Evolutionary conservation across 1,284 basidiomycete genomes (phyloP).

Genomic region (Porphyrellus sp.): DNA sequence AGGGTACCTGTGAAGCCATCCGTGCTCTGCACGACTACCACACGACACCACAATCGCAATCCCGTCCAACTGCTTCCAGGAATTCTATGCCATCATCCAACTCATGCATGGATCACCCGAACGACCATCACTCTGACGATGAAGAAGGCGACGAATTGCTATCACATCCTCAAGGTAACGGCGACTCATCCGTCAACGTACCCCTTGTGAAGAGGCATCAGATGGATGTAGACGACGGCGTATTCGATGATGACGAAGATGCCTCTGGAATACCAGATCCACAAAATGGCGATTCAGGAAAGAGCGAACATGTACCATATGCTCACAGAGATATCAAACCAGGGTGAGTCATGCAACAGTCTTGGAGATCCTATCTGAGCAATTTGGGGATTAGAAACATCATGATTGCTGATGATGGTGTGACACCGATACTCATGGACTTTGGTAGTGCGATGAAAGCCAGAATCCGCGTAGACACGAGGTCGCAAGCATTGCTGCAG

Average conservation of each 20-base stretch:
- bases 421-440: constrained; percentile 92
- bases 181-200: constrained; percentile 39
- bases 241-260: constrained; percentile 79
- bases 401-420: constrained; percentile 91
- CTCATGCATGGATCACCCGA: constrained; percentile 17
- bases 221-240: constrained; percentile 51
- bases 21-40: constrained; percentile 90
- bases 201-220: constrained; percentile 53
- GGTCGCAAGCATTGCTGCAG: constrained; percentile 83
- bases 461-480: constrained; percentile 71
- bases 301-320: constrained; percentile 75
- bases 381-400: constrained; percentile 64
- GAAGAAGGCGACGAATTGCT: constrained; percentile 55
- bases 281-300: constrained; percentile 37
- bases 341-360: constrained; percentile 53
- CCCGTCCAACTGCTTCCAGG: constrained; percentile 24
- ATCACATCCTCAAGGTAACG: constrained; percentile 69
- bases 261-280: constrained; percentile 37
- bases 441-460: constrained; percentile 89
- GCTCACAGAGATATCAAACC: constrained; percentile 98
- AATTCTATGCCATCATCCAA: constrained; percentile 23
- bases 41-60: constrained; percentile 39
- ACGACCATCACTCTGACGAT: constrained; percentile 39
- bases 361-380: constrained; percentile 3
- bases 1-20: constrained; percentile 90